Percentiles rank a stretch among this genome's conserved stretches.
phyloP scores from a whole-genome alignment of 2,329 filamentous ascomycete species.

The Paecilomyces formosus region DNA sequence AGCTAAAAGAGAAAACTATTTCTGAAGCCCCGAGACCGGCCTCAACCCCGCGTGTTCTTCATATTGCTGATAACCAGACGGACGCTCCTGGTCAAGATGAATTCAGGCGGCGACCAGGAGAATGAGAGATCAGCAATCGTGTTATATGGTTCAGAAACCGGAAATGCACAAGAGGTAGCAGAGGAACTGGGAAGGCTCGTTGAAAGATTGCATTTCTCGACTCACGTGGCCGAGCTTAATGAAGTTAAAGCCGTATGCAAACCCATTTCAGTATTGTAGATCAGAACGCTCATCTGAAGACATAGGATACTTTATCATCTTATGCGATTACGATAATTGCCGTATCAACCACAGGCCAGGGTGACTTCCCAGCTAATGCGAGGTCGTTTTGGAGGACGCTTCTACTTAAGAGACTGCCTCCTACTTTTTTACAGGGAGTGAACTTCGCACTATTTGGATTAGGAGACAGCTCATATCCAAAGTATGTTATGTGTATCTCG shows the following conservation, averaged over 20 bases:
- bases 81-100: constrained; percentile 15
- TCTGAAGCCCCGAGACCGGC: background rate
- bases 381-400: constrained; percentile 77
- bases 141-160: constrained; percentile 90
- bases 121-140: constrained; percentile 53
- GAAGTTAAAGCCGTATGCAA: constrained; percentile 59
- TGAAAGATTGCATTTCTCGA: constrained; percentile 71
- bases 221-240: constrained; percentile 70
- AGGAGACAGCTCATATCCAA: constrained; percentile 89
- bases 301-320: constrained; percentile 25
- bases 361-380: constrained; percentile 81
- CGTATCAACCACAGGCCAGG: constrained; percentile 88
- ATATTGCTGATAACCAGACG: background rate
- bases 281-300: background rate
- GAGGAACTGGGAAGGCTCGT: constrained; percentile 69
- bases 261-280: background rate
- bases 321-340: constrained; percentile 56
- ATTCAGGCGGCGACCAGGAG: constrained; percentile 7
- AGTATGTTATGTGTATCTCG: constrained; percentile 47
- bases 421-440: constrained; percentile 60
- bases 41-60: background rate
- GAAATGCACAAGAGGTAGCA: constrained; percentile 86
- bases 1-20: background rate
- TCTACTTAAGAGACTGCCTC: constrained; percentile 67
- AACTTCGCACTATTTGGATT: constrained; percentile 82